Conservation (phyloP, 139 green algal species). For the Chlorella sorokiniana region DNA sequence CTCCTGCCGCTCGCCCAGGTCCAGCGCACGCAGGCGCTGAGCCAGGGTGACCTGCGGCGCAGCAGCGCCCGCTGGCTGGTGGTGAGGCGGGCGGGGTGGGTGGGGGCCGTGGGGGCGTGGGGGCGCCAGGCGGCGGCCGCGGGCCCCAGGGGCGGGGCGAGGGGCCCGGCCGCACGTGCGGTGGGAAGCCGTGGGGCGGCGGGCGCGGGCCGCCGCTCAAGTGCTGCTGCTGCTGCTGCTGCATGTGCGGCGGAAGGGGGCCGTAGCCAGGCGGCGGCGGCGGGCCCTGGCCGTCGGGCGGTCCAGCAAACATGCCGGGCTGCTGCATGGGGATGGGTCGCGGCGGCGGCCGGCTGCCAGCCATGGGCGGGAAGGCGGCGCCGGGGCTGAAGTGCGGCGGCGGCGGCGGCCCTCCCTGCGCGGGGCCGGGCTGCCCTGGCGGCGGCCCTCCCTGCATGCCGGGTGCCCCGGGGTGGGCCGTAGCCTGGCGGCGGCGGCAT, state of each 20-base stretch:
- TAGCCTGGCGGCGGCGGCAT: conserved; percentile 1
- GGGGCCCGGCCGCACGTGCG: conserved; percentile 15
- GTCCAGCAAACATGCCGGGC: conserved; percentile 13
- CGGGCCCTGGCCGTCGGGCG: background rate
- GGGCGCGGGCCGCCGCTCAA: background rate
- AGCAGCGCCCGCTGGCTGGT: background rate
- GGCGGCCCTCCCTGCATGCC: no score
- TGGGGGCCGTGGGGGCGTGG: background rate
- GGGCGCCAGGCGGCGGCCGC: background rate
- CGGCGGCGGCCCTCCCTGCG: background rate
- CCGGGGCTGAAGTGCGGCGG: conserved; percentile 14
- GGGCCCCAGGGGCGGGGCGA: background rate
- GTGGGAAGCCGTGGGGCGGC: background rate
- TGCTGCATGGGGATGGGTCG: conserved; percentile 27
- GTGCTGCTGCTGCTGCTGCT: conserved; percentile 12
- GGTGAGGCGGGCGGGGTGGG: conserved; percentile 8
- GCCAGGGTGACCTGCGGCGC: conserved; percentile 26
- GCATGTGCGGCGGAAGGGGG: background rate
- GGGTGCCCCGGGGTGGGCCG: no score
- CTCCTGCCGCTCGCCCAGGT: conserved; percentile 38
- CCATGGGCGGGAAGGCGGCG: conserved; percentile 15
- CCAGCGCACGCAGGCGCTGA: conserved; percentile 39
- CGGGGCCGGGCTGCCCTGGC: background rate
- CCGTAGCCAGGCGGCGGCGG: background rate
- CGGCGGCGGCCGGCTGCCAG: conserved; percentile 15